Base-by-base conservation (phyloP, 352 stramenopile species). In the Sclerospora graminicola region DNA sequence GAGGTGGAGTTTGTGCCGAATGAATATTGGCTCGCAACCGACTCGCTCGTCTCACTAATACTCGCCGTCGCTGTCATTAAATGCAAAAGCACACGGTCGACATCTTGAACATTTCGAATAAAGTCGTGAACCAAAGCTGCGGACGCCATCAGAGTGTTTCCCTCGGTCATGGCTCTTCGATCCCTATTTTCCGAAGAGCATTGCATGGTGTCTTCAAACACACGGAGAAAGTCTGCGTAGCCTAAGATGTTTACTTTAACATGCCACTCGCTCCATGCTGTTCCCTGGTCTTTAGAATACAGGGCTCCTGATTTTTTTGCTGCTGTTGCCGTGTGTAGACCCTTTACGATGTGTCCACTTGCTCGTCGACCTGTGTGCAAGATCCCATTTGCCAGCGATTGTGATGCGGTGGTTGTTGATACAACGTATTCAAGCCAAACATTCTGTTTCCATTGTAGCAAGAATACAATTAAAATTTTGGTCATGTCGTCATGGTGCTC, bases 361-460 rank as follows among this genome's bases (percentile, higher is more conserved):
- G 24, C 16, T 60, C 48, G 48, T 24, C 57, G 51, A 32, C 30
- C 37, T 19, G 41, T 43, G 6, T 60, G 29, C 15, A 43, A 30
- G 1, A 24, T 33, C 8, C 36, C 24, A 34, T 5, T 52, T 15
- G 24, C 28, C 16, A 45, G 35, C 15, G 36, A 31, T 26, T 39
- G 8, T 10, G 53, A 6, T 16, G 39, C 28, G 9, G 64, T 85
- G 1, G 78, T 86, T 13, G 72, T 74, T 3, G 77, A 74, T 3
- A 92, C 66, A 13, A 90, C 78, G 37, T 94, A 94, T 57, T 94
- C 80, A 16, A 94, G 55, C 80, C 82, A 94, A 29, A 94, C 75
- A 43, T 91, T 85, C 30, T 89, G 74, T 43, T 90, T 91, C 82
- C 82, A 94, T 42, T 94, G 64, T 14, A 94, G 45, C 28, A 91